Base-by-base conservation (phyloP, 2,329 filamentous ascomycete species). In the Pseudonectria foliicola region DNA sequence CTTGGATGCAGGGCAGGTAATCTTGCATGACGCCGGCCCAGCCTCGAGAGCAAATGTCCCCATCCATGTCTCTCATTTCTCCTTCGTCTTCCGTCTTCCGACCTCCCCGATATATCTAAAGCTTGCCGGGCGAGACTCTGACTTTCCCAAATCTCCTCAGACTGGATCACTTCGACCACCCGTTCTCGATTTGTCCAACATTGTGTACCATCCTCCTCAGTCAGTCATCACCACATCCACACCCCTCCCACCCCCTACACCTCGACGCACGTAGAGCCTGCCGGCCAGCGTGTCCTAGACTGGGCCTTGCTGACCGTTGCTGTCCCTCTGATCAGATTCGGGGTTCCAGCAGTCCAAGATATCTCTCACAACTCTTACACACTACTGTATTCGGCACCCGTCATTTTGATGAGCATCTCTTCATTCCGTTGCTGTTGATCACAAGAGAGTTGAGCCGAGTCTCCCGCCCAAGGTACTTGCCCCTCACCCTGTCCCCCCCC, bases 21-120 rank as follows among this genome's bases (percentile, higher is more conserved):
- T 46, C 48, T 44, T 54, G 56, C 57, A 60, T 55, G 18, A 53
- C 44, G 44, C 48, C 46, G 42, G 45, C 43, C 42, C 46, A 45
- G 42, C 48, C 46, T 45, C 43, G 45, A 60, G 56, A 57, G 54
- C 56, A 55, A 60, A 60, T 53, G 51, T 49, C 40, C 48, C 44
- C 46, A 3, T 37, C 44, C 50, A 40, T 50, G 42, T 48, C 45
- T 43, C 39, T 46, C 43, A 49, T 52, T 42, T 37, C 48, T 49
- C 42, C 44, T 46, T 47, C 43, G 34, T 37, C 38, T 45, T 46
- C 48, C 43, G 34, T 37, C 38, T 21, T 39, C 33, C 26, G 28
- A 49, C 48, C 45, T 40, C 45, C 40, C 43, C 45, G 46, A 21
- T 21, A 21, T 21, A 21, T 21, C 18, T 46, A 46, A 37, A 44